phyloP scores from a whole-genome alignment of 345 rosid genomes.

The Trapa incisa region DNA sequence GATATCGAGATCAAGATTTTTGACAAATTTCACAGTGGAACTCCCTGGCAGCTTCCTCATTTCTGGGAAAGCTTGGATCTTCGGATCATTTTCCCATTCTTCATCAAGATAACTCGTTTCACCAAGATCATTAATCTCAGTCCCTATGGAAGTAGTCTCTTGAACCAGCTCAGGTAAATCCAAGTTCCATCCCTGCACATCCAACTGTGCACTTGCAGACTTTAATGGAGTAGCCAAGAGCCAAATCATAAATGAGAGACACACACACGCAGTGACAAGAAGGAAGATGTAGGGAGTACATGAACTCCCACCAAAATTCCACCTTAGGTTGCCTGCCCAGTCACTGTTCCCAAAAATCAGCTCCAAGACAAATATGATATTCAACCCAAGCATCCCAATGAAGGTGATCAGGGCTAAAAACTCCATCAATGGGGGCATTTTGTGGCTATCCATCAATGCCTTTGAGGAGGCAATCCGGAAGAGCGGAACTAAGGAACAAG shows the following conservation, averaged over 20 bases:
- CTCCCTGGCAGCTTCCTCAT: conserved; percentile 22
- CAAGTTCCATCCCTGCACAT: conserved; percentile 47
- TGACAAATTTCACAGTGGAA: conserved; percentile 23
- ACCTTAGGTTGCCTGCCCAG: conserved; percentile 76
- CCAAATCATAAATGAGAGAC: conserved; percentile 82
- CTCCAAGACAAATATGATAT: conserved; percentile 66
- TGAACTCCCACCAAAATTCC: conserved; percentile 44
- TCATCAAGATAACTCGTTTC: conserved; percentile 20
- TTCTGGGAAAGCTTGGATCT: conserved; percentile 21
- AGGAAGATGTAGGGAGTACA: conserved; percentile 44
- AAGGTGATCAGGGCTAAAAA: conserved; percentile 45
- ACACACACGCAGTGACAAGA: conserved; percentile 50
- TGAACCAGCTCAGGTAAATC: conserved; percentile 27
- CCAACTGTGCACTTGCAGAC: conserved; percentile 46
- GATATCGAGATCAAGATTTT: conserved; percentile 36
- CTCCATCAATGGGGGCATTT: conserved; percentile 65
- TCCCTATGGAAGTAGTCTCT: conserved; percentile 19
- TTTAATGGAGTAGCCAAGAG: conserved; percentile 76
- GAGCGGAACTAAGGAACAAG: conserved; percentile 81
- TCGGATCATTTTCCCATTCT: conserved; percentile 14
- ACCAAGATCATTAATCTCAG: conserved; percentile 27
- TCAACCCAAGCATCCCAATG: conserved; percentile 65
- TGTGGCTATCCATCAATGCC: conserved; percentile 69
- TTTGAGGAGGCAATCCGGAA: conserved; percentile 84
- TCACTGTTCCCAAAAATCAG: conserved; percentile 87